Evolutionary conservation across 108 stramenopile species (phyloP).

Genomic region (Stephanodiscus triporus): DNA sequence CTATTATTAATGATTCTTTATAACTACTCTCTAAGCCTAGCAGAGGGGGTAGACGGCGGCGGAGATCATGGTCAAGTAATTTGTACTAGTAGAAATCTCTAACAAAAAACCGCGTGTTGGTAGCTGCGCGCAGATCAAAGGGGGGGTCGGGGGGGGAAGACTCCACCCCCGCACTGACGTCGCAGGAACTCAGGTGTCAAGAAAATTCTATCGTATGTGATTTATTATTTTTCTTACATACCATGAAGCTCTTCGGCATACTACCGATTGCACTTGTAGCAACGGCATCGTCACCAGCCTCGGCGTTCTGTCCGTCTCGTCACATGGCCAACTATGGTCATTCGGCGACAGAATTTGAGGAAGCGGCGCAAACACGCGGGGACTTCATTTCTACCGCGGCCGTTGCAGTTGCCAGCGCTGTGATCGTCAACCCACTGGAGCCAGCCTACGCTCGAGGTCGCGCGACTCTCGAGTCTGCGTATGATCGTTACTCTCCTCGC

Average conservation of each 20-base stretch:
- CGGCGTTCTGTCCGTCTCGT: constrained; percentile 14
- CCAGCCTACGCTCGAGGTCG: constrained; percentile 69
- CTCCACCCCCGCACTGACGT: neutral
- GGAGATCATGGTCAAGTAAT: too few relatives aligned
- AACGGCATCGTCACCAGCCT: neutral
- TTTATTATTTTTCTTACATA: neutral
- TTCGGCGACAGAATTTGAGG: constrained; percentile 10
- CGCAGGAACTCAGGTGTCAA: too few relatives aligned
- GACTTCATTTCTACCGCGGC: constrained; percentile 46
- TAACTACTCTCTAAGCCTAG: too few relatives aligned
- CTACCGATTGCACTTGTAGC: constrained; percentile 4
- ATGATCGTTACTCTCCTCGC: constrained; percentile 78
- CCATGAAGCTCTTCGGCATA: constrained; percentile 18
- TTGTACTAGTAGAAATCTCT: too few relatives aligned
- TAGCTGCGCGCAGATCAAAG: too few relatives aligned
- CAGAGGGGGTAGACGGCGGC: too few relatives aligned
- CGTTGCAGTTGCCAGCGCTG: constrained; percentile 24
- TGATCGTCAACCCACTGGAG: constrained; percentile 17
- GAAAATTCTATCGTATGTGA: too few relatives aligned
- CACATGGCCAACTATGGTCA: neutral
- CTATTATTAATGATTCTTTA: too few relatives aligned
- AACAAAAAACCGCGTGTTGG: too few relatives aligned
- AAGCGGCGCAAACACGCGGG: constrained; percentile 24
- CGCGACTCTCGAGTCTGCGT: constrained; percentile 76
- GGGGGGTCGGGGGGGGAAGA: neutral